phyloP scores from a whole-genome alignment of 2,329 filamentous ascomycete species.

The Periconia sp. region DNA sequence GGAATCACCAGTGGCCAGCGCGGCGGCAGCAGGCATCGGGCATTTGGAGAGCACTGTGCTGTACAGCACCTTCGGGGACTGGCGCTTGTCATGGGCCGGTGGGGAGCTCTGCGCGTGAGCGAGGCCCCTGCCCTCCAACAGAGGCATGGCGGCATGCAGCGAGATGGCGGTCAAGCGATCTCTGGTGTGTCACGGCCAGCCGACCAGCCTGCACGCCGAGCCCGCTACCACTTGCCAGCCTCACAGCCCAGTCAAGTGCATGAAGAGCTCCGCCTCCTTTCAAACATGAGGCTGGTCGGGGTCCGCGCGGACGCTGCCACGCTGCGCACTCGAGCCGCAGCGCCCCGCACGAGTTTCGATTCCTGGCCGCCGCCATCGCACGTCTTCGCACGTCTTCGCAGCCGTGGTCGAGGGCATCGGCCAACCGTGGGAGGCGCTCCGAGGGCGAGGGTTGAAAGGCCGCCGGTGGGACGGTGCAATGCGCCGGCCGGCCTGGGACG shows the following conservation, averaged over 20 bases:
- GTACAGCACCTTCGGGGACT: no score
- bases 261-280: conserved; percentile 20
- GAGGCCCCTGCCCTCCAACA: conserved; percentile 1
- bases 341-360: no score
- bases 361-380: no score
- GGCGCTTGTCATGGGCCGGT: no score
- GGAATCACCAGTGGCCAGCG: conserved; percentile 3
- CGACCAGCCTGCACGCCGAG: conserved; percentile 4
- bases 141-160: conserved; percentile 3
- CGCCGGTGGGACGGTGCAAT: no score
- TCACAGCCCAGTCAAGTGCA: conserved; percentile 9
- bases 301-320: conserved; percentile 1
- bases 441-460: no score
- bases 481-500: no score
- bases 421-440: no score
- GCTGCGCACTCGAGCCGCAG: neutral
- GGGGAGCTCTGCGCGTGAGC: conserved; percentile 10
- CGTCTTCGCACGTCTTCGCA: no score
- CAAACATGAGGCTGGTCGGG: conserved; percentile 6
- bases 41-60: conserved; percentile 1
- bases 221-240: conserved; percentile 7
- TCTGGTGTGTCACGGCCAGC: conserved; percentile 17
- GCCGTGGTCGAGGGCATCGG: no score
- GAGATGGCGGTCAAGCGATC: conserved; percentile 16
- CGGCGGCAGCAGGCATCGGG: neutral